These are phyloP conservation scores for Pneumocystis jirovecii DNA, from an alignment of 1,139 yeast species.

Conservation along the genomic window DNA sequence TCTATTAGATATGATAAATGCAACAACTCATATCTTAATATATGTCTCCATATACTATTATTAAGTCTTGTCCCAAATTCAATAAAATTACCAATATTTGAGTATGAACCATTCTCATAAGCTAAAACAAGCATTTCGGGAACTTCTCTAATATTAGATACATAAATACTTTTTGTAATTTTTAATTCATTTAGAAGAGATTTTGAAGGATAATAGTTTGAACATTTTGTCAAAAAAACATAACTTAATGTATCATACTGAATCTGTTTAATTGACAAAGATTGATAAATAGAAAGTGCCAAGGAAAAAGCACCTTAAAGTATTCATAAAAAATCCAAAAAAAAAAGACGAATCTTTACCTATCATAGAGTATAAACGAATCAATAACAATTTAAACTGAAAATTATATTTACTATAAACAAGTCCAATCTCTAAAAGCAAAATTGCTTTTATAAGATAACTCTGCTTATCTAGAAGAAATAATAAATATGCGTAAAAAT, in stretches of 20 bases:
- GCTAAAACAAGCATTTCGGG: constrained; percentile 34
- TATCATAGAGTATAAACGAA: constrained; percentile 45
- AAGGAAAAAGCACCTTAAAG: constrained; percentile 30
- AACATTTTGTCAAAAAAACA: constrained; percentile 30
- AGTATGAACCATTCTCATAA: constrained; percentile 40
- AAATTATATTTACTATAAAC: constrained; percentile 48
- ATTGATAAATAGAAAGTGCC: constrained; percentile 38
- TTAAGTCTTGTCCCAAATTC: constrained; percentile 27
- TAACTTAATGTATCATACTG: constrained; percentile 68
- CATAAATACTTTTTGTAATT: constrained; percentile 28
- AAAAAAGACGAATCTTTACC: constrained; percentile 18
- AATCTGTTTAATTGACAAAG: constrained; percentile 53
- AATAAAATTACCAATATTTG: constrained; percentile 47
- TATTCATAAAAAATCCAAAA: background rate
- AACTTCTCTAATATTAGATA: constrained; percentile 38
- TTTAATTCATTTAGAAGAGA: constrained; percentile 2
- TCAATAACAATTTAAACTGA: constrained; percentile 53
- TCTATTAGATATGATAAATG: background rate
- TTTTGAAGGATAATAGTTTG: constrained; percentile 17
- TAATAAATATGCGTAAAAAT: background rate
- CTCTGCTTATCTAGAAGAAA: constrained; percentile 12
- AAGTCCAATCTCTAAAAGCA: constrained; percentile 36
- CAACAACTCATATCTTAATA: background rate
- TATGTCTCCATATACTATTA: constrained; percentile 13
- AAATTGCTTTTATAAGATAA: constrained; percentile 25